A percentile compares a stretch with the other conserved stretches of the same genome.
Evolutionary conservation across 345 rosid species (phyloP).

Genomic region (Linum lewisii): DNA sequence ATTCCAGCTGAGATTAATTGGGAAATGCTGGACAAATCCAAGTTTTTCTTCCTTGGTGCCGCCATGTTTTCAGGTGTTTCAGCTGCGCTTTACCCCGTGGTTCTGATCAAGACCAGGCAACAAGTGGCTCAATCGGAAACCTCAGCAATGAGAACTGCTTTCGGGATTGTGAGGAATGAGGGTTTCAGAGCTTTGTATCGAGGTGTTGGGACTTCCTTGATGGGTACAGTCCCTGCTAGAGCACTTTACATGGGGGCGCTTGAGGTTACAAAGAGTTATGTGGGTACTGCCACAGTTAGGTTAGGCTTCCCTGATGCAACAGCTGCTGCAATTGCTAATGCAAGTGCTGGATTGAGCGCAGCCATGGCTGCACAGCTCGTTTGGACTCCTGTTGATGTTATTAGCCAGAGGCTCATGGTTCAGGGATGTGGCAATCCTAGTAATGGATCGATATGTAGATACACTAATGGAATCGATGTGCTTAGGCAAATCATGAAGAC

Average conservation of each 20-base stretch:
- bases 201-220: conserved; percentile 83
- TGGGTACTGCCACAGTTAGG: conserved; percentile 53
- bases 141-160: conserved; percentile 43
- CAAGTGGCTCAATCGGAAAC: conserved; percentile 56
- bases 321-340: conserved; percentile 63
- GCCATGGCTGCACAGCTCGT: conserved; percentile 92
- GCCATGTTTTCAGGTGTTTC: conserved; percentile 88
- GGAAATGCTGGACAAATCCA: conserved; percentile 86
- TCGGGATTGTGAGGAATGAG: conserved; percentile 46
- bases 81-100: conserved; percentile 61
- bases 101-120: conserved; percentile 77
- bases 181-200: conserved; percentile 74
- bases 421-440: too few relatives aligned
- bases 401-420: conserved; percentile 89
- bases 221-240: conserved; percentile 90
- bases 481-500: conserved; percentile 51
- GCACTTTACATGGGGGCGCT: conserved; percentile 83
- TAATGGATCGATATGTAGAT: conserved; percentile 44
- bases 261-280: conserved; percentile 79
- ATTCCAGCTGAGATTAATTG: conserved; percentile 65
- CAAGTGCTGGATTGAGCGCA: conserved; percentile 69
- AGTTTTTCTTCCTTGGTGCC: conserved; percentile 84
- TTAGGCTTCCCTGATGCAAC: conserved; percentile 67
- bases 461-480: conserved; percentile 65
- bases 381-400: conserved; percentile 96